A percentile compares a stretch with the other conserved stretches of the same genome.
Evolutionary conservation across 2,329 filamentous ascomycete genomes (phyloP).

Genomic region (Penicillium sumatraense): DNA sequence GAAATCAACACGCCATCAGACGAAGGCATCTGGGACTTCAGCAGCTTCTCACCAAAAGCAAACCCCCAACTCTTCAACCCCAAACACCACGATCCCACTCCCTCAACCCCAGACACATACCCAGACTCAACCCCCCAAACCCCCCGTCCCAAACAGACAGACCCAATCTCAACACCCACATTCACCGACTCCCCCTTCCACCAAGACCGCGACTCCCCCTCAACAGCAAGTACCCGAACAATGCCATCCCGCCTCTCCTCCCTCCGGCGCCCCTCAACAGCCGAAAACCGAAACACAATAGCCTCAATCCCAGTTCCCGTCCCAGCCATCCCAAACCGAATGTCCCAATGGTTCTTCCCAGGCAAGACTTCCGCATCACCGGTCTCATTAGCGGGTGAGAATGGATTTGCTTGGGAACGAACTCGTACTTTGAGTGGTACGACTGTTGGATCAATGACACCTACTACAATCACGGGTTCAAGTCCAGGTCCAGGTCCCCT

Average conservation of each 20-base stretch:
- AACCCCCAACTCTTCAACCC: too few species aligned
- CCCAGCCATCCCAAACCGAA: conserved; percentile 23
- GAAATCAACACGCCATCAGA: neutral
- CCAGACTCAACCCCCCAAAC: conserved; percentile 11
- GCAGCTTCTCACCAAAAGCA: conserved; percentile 6
- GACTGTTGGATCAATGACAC: conserved; percentile 37
- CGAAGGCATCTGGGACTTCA: conserved; percentile 18
- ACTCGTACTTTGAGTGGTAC: conserved; percentile 42
- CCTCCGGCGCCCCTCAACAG: conserved; percentile 24
- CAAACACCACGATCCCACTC: too few species aligned
- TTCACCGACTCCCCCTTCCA: conserved; percentile 6
- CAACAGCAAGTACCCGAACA: conserved; percentile 21
- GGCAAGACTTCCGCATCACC: conserved; percentile 9
- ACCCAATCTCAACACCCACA: neutral
- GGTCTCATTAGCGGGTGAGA: conserved; percentile 21
- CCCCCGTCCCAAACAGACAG: conserved; percentile 5
- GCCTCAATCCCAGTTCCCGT: conserved; percentile 25
- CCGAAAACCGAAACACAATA: conserved; percentile 19
- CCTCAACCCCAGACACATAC: neutral
- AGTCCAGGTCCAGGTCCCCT: too few species aligned
- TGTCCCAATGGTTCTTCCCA: conserved; percentile 38
- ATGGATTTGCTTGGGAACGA: conserved; percentile 29
- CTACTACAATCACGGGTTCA: conserved; percentile 24
- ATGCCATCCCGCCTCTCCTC: conserved; percentile 29
- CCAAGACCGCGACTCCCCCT: conserved; percentile 17